These are phyloP conservation scores for Xerocomellus amylosporus DNA, from an alignment of 768 basidiomycete genomes.

Conservation along the genomic window DNA sequence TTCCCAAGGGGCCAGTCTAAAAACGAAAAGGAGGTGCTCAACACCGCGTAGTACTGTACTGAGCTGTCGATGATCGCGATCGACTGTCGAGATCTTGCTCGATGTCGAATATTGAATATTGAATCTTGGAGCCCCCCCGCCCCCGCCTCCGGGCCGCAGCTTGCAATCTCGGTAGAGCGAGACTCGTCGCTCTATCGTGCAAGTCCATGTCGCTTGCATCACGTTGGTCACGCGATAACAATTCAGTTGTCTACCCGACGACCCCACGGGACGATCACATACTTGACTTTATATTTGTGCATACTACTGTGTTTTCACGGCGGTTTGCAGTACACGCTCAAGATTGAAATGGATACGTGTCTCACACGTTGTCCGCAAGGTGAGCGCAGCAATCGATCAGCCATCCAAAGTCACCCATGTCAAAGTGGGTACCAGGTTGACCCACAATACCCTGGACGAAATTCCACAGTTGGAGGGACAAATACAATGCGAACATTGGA, in stretches of 20 bases:
- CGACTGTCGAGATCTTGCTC: conserved; percentile 6
- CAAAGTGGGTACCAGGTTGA: background rate
- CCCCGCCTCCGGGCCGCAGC: background rate
- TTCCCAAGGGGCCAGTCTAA: no score
- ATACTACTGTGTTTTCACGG: background rate
- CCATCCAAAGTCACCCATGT: background rate
- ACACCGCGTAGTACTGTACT: background rate
- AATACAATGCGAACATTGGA: conserved; percentile 16
- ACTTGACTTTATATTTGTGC: background rate
- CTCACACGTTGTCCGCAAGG: conserved; percentile 1
- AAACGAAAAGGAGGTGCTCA: no score
- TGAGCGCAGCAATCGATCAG: conserved; percentile 1
- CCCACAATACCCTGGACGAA: background rate
- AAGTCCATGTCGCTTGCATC: background rate
- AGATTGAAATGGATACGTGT: background rate
- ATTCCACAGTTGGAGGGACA: background rate
- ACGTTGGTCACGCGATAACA: background rate
- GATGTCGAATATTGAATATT: background rate
- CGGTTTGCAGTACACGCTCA: background rate
- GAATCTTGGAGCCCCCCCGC: background rate
- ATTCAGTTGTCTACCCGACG: background rate
- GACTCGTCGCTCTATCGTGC: no score
- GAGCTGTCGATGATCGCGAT: background rate
- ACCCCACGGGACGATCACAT: no score
- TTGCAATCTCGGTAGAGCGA: background rate